Base-by-base conservation (phyloP, 768 basidiomycete species). In the Sarcomyxa edulis region DNA sequence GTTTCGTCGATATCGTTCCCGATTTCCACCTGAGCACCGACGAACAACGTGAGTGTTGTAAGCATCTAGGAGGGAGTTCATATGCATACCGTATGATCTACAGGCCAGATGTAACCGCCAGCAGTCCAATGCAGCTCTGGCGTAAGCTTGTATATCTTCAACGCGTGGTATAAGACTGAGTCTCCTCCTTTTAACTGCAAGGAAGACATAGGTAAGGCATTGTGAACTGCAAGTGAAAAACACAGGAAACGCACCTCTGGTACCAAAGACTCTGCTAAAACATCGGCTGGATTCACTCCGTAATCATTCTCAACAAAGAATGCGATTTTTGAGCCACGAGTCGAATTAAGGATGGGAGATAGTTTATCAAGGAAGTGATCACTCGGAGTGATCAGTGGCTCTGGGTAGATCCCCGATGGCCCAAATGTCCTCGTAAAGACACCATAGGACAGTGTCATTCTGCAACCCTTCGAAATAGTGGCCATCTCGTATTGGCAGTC, bases 91-190 rank as follows among this genome's bases (percentile, higher is more conserved):
- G 74, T 71, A 35, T 75, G 74, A 49, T 84, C 81, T 18, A 76
- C 66, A 1, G 85, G 78, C 87, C 88, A 90, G 44, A 90, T 68
- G 55, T 83, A 88, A 14, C 85, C 85, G 2, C 85, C 86, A 22
- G 88, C 87, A 12, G 80, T 77, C 81, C 84, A 90, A 43, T 83
- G 83, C 1, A 90, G 69, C 44, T 83, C 83, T 0, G 84, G 83
- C 1, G 63, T 57, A 32, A 90, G 75, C 43, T 87, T 87, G 66
- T 79, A 86, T 26, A 81, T 57, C 56, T 84, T 86, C 54, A 89
- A 61, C 3, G 85, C 81, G 36, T 85, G 82, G 55, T 85, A 87
- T 6, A 90, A 58, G 22, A 86, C 56, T 4, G 81, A 77, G 50
- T 90, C 87, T 15, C 79, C 78, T 24, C 83, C 85, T 61, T 84